A percentile compares a stretch with the other conserved stretches of the same genome.
phyloP scores from a whole-genome alignment of 495 filamentous ascomycete genomes.

The Entonaema liquescens region DNA sequence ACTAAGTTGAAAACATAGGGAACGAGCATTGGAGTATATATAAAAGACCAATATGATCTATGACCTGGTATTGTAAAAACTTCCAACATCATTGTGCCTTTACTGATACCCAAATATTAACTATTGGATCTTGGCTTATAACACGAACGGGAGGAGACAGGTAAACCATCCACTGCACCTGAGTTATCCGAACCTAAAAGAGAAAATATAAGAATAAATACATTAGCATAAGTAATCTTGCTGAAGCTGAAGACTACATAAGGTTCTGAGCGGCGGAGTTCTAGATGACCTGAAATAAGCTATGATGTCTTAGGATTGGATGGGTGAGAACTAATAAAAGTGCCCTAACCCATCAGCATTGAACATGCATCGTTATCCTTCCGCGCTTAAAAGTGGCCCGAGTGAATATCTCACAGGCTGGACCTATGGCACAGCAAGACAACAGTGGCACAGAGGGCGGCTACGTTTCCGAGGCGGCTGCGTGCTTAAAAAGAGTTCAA shows the following conservation, averaged over 20 bases:
- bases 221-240: neutral
- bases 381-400: neutral
- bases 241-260: too few species aligned
- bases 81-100: too few species aligned
- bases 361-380: neutral
- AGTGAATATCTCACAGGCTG: neutral
- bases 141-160: too few species aligned
- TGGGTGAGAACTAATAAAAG: neutral
- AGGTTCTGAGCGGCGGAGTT: neutral
- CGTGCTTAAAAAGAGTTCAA: neutral
- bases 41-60: too few species aligned
- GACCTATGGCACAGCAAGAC: neutral
- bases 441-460: neutral
- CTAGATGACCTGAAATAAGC: too few species aligned
- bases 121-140: neutral
- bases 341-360: constrained; percentile 1
- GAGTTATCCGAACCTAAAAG: too few species aligned
- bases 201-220: neutral
- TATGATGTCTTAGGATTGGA: neutral
- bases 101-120: neutral
- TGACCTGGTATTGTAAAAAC: too few species aligned
- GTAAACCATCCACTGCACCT: too few species aligned
- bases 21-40: too few species aligned
- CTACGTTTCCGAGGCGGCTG: neutral
- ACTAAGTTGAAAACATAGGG: too few species aligned